Conservation (phyloP, 1,284 basidiomycete species). For the Chalciporus sp. region DNA sequence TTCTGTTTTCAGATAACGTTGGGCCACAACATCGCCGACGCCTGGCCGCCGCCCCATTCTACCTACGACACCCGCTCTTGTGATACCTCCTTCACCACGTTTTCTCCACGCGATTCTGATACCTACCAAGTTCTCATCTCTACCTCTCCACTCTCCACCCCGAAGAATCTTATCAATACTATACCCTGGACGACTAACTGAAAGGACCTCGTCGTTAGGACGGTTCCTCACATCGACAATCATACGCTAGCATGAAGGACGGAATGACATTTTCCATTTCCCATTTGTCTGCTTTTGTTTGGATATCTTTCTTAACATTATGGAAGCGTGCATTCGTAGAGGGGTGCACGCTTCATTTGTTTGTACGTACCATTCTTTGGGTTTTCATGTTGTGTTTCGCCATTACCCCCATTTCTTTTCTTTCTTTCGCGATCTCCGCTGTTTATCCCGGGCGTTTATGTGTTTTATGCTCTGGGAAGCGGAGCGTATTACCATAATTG, state of each 20-base stretch:
- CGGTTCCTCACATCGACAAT: slow-evolving; percentile 13
- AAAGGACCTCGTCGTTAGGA: slow-evolving; percentile 24
- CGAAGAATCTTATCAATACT: slow-evolving; percentile 27
- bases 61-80: slow-evolving; percentile 6
- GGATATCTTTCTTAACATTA: slow-evolving; percentile 30
- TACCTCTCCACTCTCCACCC: slow-evolving; percentile 8
- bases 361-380: slow-evolving; percentile 13
- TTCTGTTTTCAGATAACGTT: slow-evolving; percentile 6
- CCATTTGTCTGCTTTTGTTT: slow-evolving; percentile 10
- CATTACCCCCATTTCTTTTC: background rate
- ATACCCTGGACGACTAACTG: slow-evolving; percentile 30
- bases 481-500: slow-evolving; percentile 14
- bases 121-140: slow-evolving; percentile 3
- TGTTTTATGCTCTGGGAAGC: background rate
- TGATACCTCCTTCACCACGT: slow-evolving; percentile 22
- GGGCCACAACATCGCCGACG: background rate
- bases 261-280: slow-evolving; percentile 5
- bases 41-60: background rate
- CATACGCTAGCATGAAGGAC: slow-evolving; percentile 22
- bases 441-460: background rate
- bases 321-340: slow-evolving; percentile 15
- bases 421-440: background rate
- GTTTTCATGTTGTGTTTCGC: background rate
- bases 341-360: slow-evolving; percentile 10
- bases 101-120: slow-evolving; percentile 8